Conservation (phyloP, 2,329 filamentous ascomycete species). For the Fusarium musae region DNA sequence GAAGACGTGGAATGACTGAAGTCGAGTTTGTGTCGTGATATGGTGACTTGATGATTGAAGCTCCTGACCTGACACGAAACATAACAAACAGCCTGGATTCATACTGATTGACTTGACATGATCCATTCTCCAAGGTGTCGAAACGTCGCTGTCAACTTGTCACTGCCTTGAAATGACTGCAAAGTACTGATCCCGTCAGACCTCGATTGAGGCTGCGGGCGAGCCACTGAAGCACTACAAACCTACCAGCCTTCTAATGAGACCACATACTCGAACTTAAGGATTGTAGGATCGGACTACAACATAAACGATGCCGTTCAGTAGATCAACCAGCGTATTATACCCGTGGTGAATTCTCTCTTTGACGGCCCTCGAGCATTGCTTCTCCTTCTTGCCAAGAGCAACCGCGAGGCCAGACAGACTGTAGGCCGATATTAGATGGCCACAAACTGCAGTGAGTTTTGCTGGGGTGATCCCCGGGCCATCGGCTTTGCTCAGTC, state of each 20-base stretch:
- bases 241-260: too few species aligned
- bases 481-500: too few species aligned
- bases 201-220: not conserved
- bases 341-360: not conserved
- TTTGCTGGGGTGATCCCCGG: not conserved
- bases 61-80: accelerated
- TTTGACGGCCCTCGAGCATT: accelerated
- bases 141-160: too few species aligned
- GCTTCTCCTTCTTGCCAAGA: not conserved
- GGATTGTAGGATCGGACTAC: accelerated
- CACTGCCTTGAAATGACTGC: accelerated
- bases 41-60: not conserved
- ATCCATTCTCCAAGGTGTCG: accelerated
- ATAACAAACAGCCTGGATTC: accelerated
- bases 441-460: accelerated
- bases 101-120: accelerated
- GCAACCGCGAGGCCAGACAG: not conserved
- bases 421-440: not conserved
- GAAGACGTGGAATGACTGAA: not conserved
- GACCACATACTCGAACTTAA: too few species aligned
- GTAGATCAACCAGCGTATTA: accelerated
- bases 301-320: accelerated
- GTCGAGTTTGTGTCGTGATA: not conserved
- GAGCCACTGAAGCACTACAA: too few species aligned
- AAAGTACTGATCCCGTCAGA: accelerated